Evolutionary conservation across 2,329 filamentous ascomycete species (phyloP), one percentile per base, ranked within the genome.

Genomic region (Xylaria arbuscula): DNA sequence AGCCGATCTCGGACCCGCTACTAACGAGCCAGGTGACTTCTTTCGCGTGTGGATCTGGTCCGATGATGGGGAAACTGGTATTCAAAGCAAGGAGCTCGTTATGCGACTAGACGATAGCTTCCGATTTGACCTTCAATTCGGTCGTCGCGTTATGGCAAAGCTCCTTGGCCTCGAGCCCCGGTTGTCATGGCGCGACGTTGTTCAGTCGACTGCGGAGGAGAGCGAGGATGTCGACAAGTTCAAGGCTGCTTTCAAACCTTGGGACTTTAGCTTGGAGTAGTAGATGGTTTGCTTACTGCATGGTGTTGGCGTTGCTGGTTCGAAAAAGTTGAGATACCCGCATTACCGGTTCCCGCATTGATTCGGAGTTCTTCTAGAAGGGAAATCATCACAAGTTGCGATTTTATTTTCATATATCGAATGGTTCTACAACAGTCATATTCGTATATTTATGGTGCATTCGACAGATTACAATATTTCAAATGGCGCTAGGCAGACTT

Each of bases 91-190:
- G 72, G 90, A 89, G 65, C 83, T 98, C 66, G 85, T 94, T 62
- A 88, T 98, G 82, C 89, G 89, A 7, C 85, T 98, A 9, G 87
- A 90, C 67, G 83, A 89, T 32, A 89, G 88, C 19, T 87, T 92
- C 71, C 88, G 91, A 15, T 98, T 99, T 78, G 94, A 97, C 77
- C 81, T 98, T 54, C 95, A 98, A 77, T 98, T 97, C 76, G 94
- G 93, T 3, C 87, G 97, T 48, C 89, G 90, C 53, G 96, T 98
- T 3, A 83, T 98, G 78, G 95, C 93, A 1, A 98, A 97, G 81
- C 83, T 99, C 60, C 84, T 99, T 59, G 88, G 89, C 2, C 81
- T 98, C 54, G 93, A 98, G 79, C 83, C 88, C 53, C 86, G 96
- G n/a, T 82, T 91, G 61, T 85, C 93, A 72, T 99, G 96, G 96